Evolutionary conservation across 192 early-diverging fungal species (phyloP), one percentile per base, ranked within the genome.

Genomic region (Funneliformis geosporum): DNA sequence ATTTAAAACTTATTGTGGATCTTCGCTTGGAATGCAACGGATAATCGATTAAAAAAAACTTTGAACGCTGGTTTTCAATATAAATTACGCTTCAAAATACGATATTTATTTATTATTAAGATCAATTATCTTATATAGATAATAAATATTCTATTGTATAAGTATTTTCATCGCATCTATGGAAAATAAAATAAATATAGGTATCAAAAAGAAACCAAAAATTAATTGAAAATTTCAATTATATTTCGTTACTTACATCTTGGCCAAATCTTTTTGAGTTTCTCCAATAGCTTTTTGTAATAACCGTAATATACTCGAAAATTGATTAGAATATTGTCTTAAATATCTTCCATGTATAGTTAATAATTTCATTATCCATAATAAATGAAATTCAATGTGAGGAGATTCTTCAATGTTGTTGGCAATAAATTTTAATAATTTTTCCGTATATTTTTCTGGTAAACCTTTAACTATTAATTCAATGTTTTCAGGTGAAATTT

Each of bases 371-470:
- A 87, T 92, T 59, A 91, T 83, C 97, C 97, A 99, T 50, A 91
- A 84, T 80, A 98, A 82, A 75, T 95, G 91, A 83, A 95, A 96
- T 85, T 99, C 95, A 33, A 98, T 71, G 80, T 93, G 91, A 40
- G 93, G 96, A 25, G 87, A 93, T 40, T 87, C 83, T 80, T 98
- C 97, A 86, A 97, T 87, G 40, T 91, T 86, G 69, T 80, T 83
- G 14, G 93, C 93, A 75, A 99, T 86, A 80, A 98, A 96, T 79
- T 88, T 90, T 73, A 99, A 86, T 82, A 98, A 82, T 42, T 91
- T 86, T 42, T 95, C 94, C 62, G 98, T 78, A 76, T 99, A 99
- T 79, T 94, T 95, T 68, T 88, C 85, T 0, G 97, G 96, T 70
- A 98, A 84, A 9, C 93, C 92, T 43, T 91, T 89, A n/a, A 92